phyloP scores from a whole-genome alignment of 805 yeast species.

The Hanseniaspora guilliermondii region DNA sequence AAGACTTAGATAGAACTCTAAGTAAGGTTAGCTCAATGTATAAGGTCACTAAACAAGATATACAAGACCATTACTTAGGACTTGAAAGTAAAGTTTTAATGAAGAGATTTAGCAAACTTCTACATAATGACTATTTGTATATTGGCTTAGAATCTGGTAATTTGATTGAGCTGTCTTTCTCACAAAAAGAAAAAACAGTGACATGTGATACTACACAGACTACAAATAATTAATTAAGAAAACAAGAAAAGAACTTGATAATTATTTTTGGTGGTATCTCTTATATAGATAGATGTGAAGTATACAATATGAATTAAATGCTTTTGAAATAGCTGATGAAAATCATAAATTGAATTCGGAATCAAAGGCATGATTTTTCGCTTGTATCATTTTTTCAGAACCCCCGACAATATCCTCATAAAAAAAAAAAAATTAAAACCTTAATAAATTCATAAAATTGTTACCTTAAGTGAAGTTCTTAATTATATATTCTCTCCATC shows the following conservation, averaged over 20 bases:
- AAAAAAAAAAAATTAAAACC: too few relatives aligned
- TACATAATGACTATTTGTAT: not conserved
- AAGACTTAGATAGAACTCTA: not conserved
- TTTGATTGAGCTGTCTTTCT: not conserved
- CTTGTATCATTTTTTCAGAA: too few relatives aligned
- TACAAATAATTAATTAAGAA: not conserved
- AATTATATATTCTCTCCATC: not conserved
- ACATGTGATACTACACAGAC: not conserved
- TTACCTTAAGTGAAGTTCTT: too few relatives aligned
- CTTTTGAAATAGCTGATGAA: too few relatives aligned
- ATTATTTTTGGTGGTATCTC: too few relatives aligned
- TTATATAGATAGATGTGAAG: too few relatives aligned
- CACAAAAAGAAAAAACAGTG: not conserved
- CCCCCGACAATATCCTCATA: too few relatives aligned
- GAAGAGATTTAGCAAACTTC: not conserved
- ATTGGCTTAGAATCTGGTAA: slow-evolving; percentile 6
- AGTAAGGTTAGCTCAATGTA: not conserved
- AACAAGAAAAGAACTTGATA: not conserved
- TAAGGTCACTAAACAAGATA: not conserved
- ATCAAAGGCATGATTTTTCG: too few relatives aligned
- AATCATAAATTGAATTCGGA: too few relatives aligned
- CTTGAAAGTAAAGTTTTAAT: not conserved
- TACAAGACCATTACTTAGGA: not conserved
- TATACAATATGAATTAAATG: too few relatives aligned
- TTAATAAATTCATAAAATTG: too few relatives aligned